Base-by-base conservation (phyloP, 208 protist species). In the Sergeia podlipaevii region DNA sequence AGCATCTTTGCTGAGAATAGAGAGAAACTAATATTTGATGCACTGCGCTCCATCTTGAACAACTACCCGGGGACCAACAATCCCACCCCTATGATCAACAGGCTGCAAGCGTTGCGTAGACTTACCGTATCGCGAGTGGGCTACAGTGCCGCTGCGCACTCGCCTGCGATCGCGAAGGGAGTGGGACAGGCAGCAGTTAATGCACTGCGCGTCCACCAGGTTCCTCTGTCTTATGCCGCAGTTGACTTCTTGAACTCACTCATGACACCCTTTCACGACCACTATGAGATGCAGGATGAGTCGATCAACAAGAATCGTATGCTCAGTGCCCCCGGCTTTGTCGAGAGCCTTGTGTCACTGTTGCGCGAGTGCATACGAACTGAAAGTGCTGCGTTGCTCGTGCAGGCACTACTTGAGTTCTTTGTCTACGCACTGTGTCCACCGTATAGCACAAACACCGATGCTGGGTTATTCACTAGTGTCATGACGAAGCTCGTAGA, bases 251-350 rank as follows among this genome's bases (percentile, higher is more conserved):
- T 98, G 15, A 74, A 75, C 64, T 79, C 89, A 6, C 73, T 98
- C 39, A 96, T 98, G 89, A 88, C 86, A 23, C 89, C 95, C 15
- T 89, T 93, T 48, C 95, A 98, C 74, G 75, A 98, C 51, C 72
- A 95, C 60, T 98, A 97, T 55, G 91, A 97, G 38, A 37, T 85
- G 0, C 64, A 67, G 38, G 82, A 95, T 56, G 92, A 97, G 63
- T 70, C 82, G 3, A 70, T 75, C 34, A 97, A 97, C 70, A 96
- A 97, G 61, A 85, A 80, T 54, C 57, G 80, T 5, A 77, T 98
- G n/a, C 61, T 96, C n/a, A 53, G 63, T 15, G 69, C 84, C 21
- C 60, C 78, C 15, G 42, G 62, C 23, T 95, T 98, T 34, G 26
- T 96, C 18, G 33, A 76, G 2, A 63, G 65, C 17, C 52, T 98